Evolutionary conservation across 2,329 filamentous ascomycete genomes (phyloP).

Genomic region (Scedosporium boydii): DNA sequence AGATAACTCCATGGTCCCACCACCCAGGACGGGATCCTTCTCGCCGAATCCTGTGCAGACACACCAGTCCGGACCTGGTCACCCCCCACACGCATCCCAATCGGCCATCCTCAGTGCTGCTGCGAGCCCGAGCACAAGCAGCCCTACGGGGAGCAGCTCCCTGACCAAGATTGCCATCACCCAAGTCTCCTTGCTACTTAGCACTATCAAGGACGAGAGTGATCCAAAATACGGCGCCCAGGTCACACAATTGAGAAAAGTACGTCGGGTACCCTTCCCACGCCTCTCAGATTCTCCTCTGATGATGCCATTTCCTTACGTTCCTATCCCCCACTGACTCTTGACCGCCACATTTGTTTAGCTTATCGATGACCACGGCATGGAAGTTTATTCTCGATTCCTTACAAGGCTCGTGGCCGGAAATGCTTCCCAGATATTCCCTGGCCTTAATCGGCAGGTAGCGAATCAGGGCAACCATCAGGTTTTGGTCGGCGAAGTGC

Average conservation of each 20-base stretch:
- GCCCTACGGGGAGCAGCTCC: conserved; percentile 53
- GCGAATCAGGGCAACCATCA: conserved; percentile 76
- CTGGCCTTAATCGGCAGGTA: conserved; percentile 61
- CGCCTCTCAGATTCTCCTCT: background rate
- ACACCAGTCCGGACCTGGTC: conserved; percentile 45
- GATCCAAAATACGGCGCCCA: conserved; percentile 89
- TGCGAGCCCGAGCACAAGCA: conserved; percentile 52
- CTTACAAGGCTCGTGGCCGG: conserved; percentile 85
- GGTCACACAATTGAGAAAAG: conserved; percentile 85
- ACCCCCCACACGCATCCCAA: conserved; percentile 49
- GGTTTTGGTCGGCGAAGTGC: conserved; percentile 73
- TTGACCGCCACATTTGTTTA: conserved; percentile 24
- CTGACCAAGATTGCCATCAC: conserved; percentile 90
- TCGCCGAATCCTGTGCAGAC: conserved; percentile 51
- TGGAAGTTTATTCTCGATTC: conserved; percentile 97
- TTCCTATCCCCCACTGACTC: conserved; percentile 10
- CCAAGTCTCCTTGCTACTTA: conserved; percentile 88
- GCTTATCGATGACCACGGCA: conserved; percentile 95
- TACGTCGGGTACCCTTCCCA: conserved; percentile 29
- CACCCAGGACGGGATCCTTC: conserved; percentile 54
- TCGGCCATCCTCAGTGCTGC: conserved; percentile 47
- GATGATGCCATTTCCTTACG: conserved; percentile 3
- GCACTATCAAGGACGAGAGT: conserved; percentile 91
- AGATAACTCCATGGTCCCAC: conserved; percentile 47
- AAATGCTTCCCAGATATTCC: conserved; percentile 88